Conservation (phyloP, 148 eudicot genomes). For the Simmondsia chinensis region DNA sequence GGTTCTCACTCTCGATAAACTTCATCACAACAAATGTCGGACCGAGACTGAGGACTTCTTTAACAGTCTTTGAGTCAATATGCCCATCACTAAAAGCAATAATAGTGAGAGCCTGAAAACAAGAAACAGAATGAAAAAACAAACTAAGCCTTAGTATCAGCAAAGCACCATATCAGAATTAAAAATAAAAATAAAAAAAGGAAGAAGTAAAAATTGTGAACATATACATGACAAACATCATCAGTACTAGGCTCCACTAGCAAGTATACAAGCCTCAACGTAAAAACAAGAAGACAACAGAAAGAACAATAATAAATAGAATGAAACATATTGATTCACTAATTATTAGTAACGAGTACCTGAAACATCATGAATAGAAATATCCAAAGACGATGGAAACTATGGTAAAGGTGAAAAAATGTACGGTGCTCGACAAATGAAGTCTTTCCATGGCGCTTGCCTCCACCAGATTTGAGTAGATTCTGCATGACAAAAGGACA, state of each 20-base stretch:
- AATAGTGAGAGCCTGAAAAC: conserved; percentile 62
- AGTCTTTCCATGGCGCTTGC: conserved; percentile 84
- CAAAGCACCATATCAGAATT: too few species aligned
- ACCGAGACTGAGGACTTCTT: conserved; percentile 86
- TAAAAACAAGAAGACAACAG: not conserved
- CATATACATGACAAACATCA: too few species aligned
- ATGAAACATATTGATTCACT: not conserved
- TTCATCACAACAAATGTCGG: conserved; percentile 96
- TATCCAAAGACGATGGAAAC: conserved; percentile 98
- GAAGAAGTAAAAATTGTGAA: too few species aligned
- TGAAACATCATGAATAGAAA: conserved; percentile 96
- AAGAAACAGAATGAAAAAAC: too few species aligned
- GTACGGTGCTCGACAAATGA: conserved; percentile 97
- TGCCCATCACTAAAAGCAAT: conserved; percentile 56
- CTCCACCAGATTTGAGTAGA: conserved; percentile 39
- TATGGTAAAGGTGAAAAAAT: conserved; percentile 88
- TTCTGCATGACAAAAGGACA: conserved; percentile 26
- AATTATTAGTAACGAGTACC: conserved; percentile 24
- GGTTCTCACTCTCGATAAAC: conserved; percentile 63
- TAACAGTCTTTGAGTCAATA: conserved; percentile 37
- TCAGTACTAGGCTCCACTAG: too few species aligned
- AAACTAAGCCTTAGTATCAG: too few species aligned
- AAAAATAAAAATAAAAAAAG: not conserved
- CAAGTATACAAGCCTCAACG: too few species aligned
- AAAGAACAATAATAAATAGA: not conserved